phyloP scores from a whole-genome alignment of 495 filamentous ascomycete genomes.

The Pseudevernia furfuracea region DNA sequence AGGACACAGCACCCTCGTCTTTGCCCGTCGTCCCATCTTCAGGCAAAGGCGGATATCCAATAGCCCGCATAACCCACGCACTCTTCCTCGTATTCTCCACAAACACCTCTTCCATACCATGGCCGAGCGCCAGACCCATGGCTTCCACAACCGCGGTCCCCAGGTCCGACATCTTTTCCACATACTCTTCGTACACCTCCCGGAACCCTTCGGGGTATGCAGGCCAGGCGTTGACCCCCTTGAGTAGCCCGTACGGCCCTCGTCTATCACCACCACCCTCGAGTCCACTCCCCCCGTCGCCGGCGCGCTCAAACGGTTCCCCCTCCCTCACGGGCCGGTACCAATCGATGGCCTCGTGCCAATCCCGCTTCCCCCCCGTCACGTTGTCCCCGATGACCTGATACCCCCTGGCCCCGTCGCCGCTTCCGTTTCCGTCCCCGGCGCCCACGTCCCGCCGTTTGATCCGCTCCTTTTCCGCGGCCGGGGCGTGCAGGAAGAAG shows the following conservation, averaged over 20 bases:
- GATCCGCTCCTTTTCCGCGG: background rate
- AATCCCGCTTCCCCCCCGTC: constrained; percentile 9
- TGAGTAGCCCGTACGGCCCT: constrained; percentile 3
- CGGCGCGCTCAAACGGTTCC: background rate
- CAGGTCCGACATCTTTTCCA: background rate
- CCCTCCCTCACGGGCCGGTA: background rate
- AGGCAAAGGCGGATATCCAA: constrained; percentile 22
- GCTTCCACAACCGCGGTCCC: constrained; percentile 31
- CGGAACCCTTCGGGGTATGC: background rate
- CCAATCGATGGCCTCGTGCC: constrained; percentile 12
- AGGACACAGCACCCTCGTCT: constrained; percentile 4
- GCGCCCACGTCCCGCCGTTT: background rate
- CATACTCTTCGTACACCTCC: background rate
- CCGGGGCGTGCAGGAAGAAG: constrained; percentile 6
- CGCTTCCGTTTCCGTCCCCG: background rate
- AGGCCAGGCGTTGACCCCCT: constrained; percentile 9
- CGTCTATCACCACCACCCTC: background rate
- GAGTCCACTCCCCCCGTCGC: background rate
- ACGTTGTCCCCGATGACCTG: constrained; percentile 14
- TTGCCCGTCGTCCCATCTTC: background rate
- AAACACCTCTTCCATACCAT: constrained; percentile 21
- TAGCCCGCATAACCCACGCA: constrained; percentile 23
- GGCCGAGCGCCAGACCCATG: constrained; percentile 35
- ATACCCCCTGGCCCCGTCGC: constrained; percentile 11
- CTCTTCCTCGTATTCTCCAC: constrained; percentile 12